Base-by-base conservation (phyloP, 805 yeast species). In the Schwanniomyces yamadae region DNA sequence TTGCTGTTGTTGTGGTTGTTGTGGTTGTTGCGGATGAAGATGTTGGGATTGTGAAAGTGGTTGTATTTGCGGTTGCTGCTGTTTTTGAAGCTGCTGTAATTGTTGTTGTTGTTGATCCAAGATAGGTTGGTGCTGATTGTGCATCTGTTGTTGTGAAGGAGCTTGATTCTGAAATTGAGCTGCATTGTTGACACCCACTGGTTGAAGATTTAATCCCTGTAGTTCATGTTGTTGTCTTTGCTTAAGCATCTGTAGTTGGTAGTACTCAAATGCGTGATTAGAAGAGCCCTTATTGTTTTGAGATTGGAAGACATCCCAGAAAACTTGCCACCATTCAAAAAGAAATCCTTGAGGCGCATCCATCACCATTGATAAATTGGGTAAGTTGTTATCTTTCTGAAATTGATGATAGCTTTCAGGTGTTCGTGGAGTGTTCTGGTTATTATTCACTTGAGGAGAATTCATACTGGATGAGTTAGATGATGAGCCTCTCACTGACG, bases 321-420 rank as follows among this genome's bases (percentile, higher is more conserved):
- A 90, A 12, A 90, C 80, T 66, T 80, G 88, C 96, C 96, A 89
- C 97, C 97, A 89, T 57, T 90, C 97, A 51, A 78, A 82, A 16
- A 89, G 63, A 52, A 87, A 89, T 5, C 96, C 93, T 49, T 82
- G 86, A 0, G 95, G 93, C 2, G 95, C 83, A 52, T 88, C 93
- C 73, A 84, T 76, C 8, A 79, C 66, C 52, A 81, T 70, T 15
- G 66, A 62, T 23, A 78, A 54, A 11, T 66, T 65, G 1, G 83
- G 78, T 6, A 78, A 54, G 33, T 71, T 75, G 37, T 63, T 56
- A 6, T 65, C 69, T 43, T 58, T 65, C 31, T 54, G 57, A 30
- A 60, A 52, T 33, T 57, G 66, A 11, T 44, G 47, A 22, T 29
- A 25, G 12, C 15, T 22, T 23, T 30, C 42, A 13, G 26, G 35